These are phyloP conservation scores for Tulasnella sp. DNA, from an alignment of 768 basidiomycete species.

Conservation along the genomic window DNA sequence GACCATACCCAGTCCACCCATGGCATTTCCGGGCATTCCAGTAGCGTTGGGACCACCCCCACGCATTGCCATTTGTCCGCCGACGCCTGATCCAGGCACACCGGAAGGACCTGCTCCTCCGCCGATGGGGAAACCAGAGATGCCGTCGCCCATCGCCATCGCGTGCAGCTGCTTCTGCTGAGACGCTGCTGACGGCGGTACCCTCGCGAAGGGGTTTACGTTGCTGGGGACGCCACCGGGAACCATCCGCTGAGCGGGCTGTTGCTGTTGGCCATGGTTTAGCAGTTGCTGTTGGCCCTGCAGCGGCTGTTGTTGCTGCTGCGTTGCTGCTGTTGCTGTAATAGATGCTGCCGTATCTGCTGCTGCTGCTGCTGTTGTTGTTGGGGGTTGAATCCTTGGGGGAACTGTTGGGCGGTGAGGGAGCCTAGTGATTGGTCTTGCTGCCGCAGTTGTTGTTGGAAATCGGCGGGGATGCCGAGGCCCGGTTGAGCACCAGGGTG, in stretches of 20 bases:
- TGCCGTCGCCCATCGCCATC: constrained; percentile 9
- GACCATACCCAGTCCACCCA: neutral
- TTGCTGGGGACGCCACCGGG: neutral
- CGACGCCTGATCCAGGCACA: constrained; percentile 15
- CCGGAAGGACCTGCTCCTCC: neutral
- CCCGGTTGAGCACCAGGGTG: neutral
- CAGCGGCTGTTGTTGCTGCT: neutral
- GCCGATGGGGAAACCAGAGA: constrained; percentile 8
- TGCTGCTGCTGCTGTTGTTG: constrained; percentile 4
- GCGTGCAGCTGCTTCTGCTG: neutral
- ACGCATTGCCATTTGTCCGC: constrained; percentile 10
- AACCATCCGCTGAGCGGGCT: neutral
- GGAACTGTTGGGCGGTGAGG: neutral
- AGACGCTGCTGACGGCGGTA: constrained; percentile 1
- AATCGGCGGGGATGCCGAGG: neutral
- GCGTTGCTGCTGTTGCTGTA: constrained; percentile 11
- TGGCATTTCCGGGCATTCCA: neutral
- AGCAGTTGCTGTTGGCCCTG: constrained; percentile 11
- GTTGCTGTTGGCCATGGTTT: neutral
- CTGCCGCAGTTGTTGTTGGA: constrained; percentile 14
- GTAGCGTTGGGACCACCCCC: neutral
- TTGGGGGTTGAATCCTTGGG: neutral
- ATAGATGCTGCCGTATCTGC: constrained; percentile 8
- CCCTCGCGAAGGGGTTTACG: neutral
- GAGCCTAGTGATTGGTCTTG: neutral